Conservation (phyloP, 2,329 filamentous ascomycete species). For the Calonectria leucothoes region DNA sequence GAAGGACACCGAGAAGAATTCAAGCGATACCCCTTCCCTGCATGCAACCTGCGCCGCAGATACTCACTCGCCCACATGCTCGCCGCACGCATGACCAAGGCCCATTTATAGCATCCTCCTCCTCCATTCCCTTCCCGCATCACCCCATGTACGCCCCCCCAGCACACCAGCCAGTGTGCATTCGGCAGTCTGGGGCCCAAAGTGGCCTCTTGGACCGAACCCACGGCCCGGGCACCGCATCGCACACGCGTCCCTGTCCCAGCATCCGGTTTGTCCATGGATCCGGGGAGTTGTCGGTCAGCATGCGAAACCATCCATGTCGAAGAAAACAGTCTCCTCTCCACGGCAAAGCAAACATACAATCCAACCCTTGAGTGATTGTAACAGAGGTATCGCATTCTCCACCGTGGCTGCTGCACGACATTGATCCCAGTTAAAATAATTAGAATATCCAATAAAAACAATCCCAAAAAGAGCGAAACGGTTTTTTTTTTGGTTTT, state of each 20-base stretch:
- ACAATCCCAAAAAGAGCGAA: too few relatives aligned
- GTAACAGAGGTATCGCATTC: too few relatives aligned
- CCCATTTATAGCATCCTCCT: background rate
- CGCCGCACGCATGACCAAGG: background rate
- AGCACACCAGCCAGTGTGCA: background rate
- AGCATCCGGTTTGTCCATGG: background rate
- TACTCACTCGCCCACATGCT: background rate
- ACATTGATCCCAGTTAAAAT: too few relatives aligned
- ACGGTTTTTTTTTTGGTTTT: too few relatives aligned
- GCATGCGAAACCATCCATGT: slow-evolving; percentile 1
- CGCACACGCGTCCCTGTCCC: slow-evolving; percentile 1
- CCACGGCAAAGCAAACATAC: too few relatives aligned
- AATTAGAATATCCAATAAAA: too few relatives aligned
- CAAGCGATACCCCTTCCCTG: slow-evolving; percentile 7
- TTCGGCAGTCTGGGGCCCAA: slow-evolving; percentile 14
- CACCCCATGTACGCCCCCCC: background rate
- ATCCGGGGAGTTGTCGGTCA: background rate
- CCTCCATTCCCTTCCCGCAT: background rate
- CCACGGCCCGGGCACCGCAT: background rate
- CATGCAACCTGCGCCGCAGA: background rate
- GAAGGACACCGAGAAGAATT: slow-evolving; percentile 9
- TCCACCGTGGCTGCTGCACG: too few relatives aligned
- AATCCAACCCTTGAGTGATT: too few relatives aligned
- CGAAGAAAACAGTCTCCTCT: background rate
- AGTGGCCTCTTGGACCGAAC: slow-evolving; percentile 13